A percentile compares a stretch with the other conserved stretches of the same genome.
phyloP scores from a whole-genome alignment of 2,329 filamentous ascomycete species.

The Capronia coronata region DNA sequence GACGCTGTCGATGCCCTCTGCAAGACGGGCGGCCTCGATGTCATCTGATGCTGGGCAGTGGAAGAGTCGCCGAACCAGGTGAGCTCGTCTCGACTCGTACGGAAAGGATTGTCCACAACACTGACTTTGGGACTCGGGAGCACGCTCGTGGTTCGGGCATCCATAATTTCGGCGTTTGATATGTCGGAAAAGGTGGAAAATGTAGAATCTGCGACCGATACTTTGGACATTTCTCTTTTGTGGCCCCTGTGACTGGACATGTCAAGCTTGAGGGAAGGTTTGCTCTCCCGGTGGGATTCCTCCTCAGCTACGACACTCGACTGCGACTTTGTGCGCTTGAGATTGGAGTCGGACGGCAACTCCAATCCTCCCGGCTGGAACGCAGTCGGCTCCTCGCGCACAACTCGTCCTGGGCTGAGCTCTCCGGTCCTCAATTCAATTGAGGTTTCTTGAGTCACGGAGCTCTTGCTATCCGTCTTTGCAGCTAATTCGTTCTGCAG shows the following conservation, averaged over 20 bases:
- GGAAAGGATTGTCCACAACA: conserved; percentile 27
- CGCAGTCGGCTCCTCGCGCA: background rate
- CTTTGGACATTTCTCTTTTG: conserved; percentile 26
- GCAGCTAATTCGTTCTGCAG: conserved; percentile 53
- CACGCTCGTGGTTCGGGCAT: conserved; percentile 26
- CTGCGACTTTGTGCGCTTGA: background rate
- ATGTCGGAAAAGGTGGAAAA: conserved; percentile 26
- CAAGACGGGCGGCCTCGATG: conserved; percentile 20
- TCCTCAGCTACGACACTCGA: background rate
- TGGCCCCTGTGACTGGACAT: conserved; percentile 18
- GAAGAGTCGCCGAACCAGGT: conserved; percentile 17
- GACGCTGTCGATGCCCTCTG: conserved; percentile 29
- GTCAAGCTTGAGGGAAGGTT: conserved; percentile 23
- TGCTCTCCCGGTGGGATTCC: conserved; percentile 8
- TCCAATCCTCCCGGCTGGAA: background rate
- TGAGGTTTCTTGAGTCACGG: background rate
- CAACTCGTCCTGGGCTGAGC: background rate
- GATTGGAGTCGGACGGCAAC: too few relatives aligned
- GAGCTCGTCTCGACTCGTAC: conserved; percentile 16
- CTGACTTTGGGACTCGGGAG: conserved; percentile 27
- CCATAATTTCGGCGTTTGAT: conserved; percentile 30
- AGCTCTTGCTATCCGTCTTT: background rate
- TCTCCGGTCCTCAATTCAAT: background rate
- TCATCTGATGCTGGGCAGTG: conserved; percentile 10
- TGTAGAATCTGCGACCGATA: conserved; percentile 27